phyloP scores from a whole-genome alignment of 2,329 filamentous ascomycete species.

The Aspergillus texensis region DNA sequence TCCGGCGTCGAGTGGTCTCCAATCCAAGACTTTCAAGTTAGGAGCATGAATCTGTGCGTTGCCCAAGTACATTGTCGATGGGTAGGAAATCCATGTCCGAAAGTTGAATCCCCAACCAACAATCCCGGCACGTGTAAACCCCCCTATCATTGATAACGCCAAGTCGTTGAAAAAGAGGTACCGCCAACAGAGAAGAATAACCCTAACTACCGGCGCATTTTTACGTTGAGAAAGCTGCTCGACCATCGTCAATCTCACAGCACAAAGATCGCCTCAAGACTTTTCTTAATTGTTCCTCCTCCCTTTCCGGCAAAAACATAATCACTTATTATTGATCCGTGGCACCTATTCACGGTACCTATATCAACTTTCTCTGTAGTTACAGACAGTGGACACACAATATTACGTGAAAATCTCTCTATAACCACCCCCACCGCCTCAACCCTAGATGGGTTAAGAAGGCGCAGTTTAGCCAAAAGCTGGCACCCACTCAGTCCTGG shows the following conservation, averaged over 20 bases:
- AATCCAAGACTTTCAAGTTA: too few species aligned
- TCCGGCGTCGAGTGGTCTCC: too few species aligned
- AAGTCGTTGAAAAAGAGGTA: not conserved
- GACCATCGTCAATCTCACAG: not conserved
- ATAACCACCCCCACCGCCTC: not conserved
- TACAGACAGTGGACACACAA: not conserved
- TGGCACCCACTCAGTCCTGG: not conserved
- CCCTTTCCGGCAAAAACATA: not conserved
- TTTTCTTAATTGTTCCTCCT: not conserved
- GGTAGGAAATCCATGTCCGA: too few species aligned
- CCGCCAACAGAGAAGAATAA: not conserved
- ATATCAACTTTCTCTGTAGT: not conserved
- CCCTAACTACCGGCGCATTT: not conserved
- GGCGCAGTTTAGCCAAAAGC: not conserved
- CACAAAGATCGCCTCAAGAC: not conserved
- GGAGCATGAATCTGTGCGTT: too few species aligned
- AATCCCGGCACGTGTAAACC: too few species aligned
- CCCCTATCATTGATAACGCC: not conserved
- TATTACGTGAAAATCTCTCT: not conserved
- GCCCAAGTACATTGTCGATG: too few species aligned
- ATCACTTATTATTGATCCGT: not conserved
- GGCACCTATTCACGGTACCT: too few species aligned
- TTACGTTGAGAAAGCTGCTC: not conserved
- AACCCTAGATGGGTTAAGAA: not conserved
- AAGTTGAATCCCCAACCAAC: too few species aligned